Evolutionary conservation across 139 green algal species (phyloP).

Genomic region (Picochlorum sp.): DNA sequence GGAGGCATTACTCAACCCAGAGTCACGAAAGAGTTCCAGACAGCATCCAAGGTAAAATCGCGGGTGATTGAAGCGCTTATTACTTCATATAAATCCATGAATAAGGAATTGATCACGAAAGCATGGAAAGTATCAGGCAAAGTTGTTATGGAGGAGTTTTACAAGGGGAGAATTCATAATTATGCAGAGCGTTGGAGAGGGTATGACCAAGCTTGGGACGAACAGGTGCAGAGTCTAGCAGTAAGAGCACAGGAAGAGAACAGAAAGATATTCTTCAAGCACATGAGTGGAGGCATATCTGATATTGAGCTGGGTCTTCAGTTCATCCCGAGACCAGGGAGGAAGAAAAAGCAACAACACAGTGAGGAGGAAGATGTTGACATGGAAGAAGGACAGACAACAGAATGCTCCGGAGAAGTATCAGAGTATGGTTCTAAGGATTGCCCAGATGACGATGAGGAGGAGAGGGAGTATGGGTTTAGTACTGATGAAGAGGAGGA

Average conservation of each 20-base stretch:
- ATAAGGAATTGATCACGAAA: neutral
- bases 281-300: too few species aligned
- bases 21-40: neutral
- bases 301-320: too few species aligned
- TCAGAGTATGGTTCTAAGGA: too few species aligned
- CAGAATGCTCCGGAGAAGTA: too few species aligned
- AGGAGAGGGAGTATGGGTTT: too few species aligned
- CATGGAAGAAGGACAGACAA: too few species aligned
- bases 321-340: too few species aligned
- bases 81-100: neutral
- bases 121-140: neutral
- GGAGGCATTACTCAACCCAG: neutral
- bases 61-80: neutral
- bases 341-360: too few species aligned
- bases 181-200: neutral
- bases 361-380: too few species aligned
- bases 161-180: neutral
- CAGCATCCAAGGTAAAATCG: neutral
- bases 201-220: neutral
- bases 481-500: too few species aligned
- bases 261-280: too few species aligned
- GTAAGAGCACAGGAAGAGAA: neutral
- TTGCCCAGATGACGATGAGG: too few species aligned
- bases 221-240: neutral
- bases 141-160: neutral